Evolutionary conservation across 2,329 filamentous ascomycete species (phyloP), one percentile per base, ranked within the genome.

Genomic region (Graphilbum fragrans): DNA sequence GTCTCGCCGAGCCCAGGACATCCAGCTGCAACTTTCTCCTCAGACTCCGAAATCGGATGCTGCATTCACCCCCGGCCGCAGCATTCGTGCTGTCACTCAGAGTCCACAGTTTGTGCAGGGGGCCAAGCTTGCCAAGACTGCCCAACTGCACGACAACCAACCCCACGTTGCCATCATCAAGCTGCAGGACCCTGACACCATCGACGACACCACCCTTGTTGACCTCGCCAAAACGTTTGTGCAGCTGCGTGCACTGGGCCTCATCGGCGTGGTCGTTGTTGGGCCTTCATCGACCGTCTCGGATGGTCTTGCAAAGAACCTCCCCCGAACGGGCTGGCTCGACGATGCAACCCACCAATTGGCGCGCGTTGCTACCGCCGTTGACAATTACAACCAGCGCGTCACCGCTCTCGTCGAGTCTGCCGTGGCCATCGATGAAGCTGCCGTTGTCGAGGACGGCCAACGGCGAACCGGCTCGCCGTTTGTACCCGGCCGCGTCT

Each of bases 101-200:
- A 53, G 47, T 14, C 56, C 60, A 17, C 56, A 63, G 40, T 62
- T 63, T 41, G 52, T 62, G 35, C 57, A 65, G 45, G 56, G 60
- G 18, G 42, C 53, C 12, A 41, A 42, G 38, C 39, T 45, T 18
- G 41, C 43, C 27, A 39, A 31, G 7, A 19, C 47, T 18, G 53
- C 57, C 33, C 49, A 38, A 41, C 57, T 41, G 50, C 60, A 45
- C 44, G 50, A 66, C 64, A 49, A 51, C 40, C 43, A 29, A 41
- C 58, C 84, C 17, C 85, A 94, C 58, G 69, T 94, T 44, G 88
- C 92, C 16, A 65, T 98, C 43, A 79, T 95, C 49, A 94, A 94
- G 60, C 69, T 98, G 41, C 76, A 82, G 41, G 72, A 74, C 35
- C 81, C 86, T 0, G 80, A 93, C 51, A 60, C 68, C 2, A 70